Percentiles rank a stretch among this genome's conserved stretches.
phyloP scores from a whole-genome alignment of 768 basidiomycete genomes.

The Trametes cinnabarina region DNA sequence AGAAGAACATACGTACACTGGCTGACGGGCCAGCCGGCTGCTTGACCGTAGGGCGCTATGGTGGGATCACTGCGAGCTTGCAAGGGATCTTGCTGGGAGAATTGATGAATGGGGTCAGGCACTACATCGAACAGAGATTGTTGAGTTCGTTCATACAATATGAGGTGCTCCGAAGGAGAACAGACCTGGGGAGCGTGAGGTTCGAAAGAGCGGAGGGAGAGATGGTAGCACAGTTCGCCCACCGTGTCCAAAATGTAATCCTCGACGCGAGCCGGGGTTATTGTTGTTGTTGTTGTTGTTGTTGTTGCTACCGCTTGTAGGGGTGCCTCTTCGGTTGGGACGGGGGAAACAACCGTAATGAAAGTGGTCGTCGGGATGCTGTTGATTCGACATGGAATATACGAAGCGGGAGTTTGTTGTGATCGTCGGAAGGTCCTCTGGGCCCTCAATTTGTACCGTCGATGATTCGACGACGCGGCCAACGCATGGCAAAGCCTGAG shows the following conservation, averaged over 20 bases:
- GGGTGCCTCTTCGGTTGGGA: conserved; percentile 56
- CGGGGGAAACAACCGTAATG: conserved; percentile 61
- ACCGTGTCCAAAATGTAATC: conserved; percentile 78
- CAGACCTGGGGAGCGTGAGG: conserved; percentile 89
- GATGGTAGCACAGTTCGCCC: conserved; percentile 87
- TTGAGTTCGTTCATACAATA: conserved; percentile 33
- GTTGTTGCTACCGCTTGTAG: conserved; percentile 43
- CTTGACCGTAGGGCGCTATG: conserved; percentile 28
- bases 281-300: conserved; percentile 23
- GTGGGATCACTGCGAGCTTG: conserved; percentile 59
- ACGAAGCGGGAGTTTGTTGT: conserved; percentile 39
- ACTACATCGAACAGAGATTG: conserved; percentile 63
- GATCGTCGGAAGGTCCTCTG: conserved; percentile 26
- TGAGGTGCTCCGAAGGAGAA: conserved; percentile 39
- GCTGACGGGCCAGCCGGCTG: conserved; percentile 27
- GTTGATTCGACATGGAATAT: conserved; percentile 64
- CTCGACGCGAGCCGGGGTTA: conserved; percentile 43
- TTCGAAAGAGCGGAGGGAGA: conserved; percentile 81
- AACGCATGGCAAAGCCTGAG: conserved; percentile 14
- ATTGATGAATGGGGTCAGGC: conserved; percentile 49
- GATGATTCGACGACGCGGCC: conserved; percentile 4
- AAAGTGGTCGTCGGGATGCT: conserved; percentile 66
- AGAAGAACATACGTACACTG: conserved; percentile 22
- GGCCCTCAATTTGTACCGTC: conserved; percentile 21
- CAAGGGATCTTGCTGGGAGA: conserved; percentile 64